Conservation (phyloP, 345 rosid genomes). For the Psidium guajava region DNA sequence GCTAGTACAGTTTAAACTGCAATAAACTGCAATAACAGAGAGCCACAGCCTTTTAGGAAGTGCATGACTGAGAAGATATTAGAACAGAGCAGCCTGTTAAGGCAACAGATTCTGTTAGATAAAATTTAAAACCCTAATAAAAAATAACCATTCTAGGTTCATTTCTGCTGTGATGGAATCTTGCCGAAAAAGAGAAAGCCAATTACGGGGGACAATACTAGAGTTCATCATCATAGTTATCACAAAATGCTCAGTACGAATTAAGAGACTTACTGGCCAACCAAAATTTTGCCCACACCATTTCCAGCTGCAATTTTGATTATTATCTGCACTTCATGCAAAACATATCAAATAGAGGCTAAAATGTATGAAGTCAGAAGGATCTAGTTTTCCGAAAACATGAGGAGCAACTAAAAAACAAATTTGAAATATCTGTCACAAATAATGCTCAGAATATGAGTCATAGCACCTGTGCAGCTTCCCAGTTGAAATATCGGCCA, state of each 20-base stretch:
- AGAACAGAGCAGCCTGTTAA: neutral
- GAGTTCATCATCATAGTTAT: neutral
- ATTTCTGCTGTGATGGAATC: neutral
- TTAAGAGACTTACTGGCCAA: conserved; percentile 55
- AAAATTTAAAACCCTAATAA: neutral
- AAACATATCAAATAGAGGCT: neutral
- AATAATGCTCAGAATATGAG: neutral
- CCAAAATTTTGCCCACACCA: conserved; percentile 73
- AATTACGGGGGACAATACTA: neutral
- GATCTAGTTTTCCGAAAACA: neutral
- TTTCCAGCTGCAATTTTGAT: conserved; percentile 96
- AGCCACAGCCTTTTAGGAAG: neutral
- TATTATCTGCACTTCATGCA: conserved; percentile 47
- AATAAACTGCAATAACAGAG: neutral
- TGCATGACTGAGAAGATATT: neutral
- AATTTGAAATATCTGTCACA: neutral
- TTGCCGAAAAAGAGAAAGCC: neutral
- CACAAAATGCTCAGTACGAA: neutral
- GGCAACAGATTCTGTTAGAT: neutral
- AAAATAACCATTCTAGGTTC: neutral
- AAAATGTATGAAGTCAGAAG: neutral
- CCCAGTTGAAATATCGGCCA: conserved; percentile 77
- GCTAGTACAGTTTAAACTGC: neutral
- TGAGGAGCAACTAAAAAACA: neutral
- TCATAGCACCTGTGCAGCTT: conserved; percentile 65